A percentile compares a stretch with the other conserved stretches of the same genome.
These are phyloP conservation scores for Trypanosoma avium DNA, from an alignment of 208 protist genomes.

Conservation along the genomic window DNA sequence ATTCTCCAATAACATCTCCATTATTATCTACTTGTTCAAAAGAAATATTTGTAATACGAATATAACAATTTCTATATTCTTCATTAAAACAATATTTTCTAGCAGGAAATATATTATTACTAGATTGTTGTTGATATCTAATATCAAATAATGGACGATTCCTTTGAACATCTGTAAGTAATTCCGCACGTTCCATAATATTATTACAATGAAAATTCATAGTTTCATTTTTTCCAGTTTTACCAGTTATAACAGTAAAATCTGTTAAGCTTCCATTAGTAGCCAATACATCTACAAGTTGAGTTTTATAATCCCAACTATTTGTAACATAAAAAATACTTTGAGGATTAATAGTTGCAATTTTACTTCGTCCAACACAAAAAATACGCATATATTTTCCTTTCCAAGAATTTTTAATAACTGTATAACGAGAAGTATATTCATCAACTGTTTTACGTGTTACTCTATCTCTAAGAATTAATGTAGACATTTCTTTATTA, in stretches of 20 bases:
- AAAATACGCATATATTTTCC: slow-evolving; percentile 89
- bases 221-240: slow-evolving; percentile 42
- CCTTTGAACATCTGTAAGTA: slow-evolving; percentile 88
- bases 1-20: slow-evolving; percentile 55
- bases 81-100: slow-evolving; percentile 66
- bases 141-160: slow-evolving; percentile 58
- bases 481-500: slow-evolving; percentile 14
- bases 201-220: slow-evolving; percentile 66
- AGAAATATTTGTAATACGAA: slow-evolving; percentile 62
- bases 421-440: slow-evolving; percentile 68
- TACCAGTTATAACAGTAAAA: slow-evolving; percentile 55
- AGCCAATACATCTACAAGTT: slow-evolving; percentile 52
- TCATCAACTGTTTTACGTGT: slow-evolving; percentile 19
- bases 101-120: slow-evolving; percentile 30
- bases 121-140: slow-evolving; percentile 27
- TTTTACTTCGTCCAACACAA: slow-evolving; percentile 42
- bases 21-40: slow-evolving; percentile 38
- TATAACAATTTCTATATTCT: slow-evolving; percentile 29
- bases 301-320: slow-evolving; percentile 54
- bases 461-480: background rate
- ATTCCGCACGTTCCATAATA: slow-evolving; percentile 60
- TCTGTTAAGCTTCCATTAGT: slow-evolving; percentile 29
- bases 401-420: slow-evolving; percentile 87
- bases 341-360: slow-evolving; percentile 79
- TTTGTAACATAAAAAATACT: slow-evolving; percentile 83